These are phyloP conservation scores for Lentithecium fluviatile DNA, from an alignment of 495 filamentous ascomycete genomes.

Conservation along the genomic window DNA sequence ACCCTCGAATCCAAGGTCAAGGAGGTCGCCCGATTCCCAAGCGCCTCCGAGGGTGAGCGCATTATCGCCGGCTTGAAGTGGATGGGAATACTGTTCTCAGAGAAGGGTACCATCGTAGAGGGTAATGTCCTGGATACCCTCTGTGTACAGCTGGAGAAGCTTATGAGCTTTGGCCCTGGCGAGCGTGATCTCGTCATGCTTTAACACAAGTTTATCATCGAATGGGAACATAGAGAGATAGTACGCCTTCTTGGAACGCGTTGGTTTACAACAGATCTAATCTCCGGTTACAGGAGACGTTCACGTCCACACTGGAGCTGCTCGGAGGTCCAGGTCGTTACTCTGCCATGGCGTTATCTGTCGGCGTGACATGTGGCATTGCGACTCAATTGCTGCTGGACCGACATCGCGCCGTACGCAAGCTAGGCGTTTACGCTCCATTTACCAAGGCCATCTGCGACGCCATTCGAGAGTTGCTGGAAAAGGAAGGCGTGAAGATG, in stretches of 20 bases:
- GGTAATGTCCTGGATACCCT: slow-evolving; percentile 25
- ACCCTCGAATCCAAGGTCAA: too few species aligned
- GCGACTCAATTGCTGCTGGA: slow-evolving; percentile 35
- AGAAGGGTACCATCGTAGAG: slow-evolving; percentile 8
- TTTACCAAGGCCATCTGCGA: slow-evolving; percentile 36
- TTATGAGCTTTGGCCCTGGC: slow-evolving; percentile 18
- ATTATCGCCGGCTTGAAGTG: neutral
- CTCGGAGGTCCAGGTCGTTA: slow-evolving; percentile 32
- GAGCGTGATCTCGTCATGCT: slow-evolving; percentile 34
- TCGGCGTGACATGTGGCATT: slow-evolving; percentile 31
- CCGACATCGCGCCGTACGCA: slow-evolving; percentile 28
- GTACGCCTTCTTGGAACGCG: neutral
- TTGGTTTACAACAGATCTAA: neutral
- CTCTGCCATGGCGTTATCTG: slow-evolving; percentile 29
- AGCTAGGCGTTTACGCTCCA: slow-evolving; percentile 29
- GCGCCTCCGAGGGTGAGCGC: neutral
- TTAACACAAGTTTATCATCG: slow-evolving; percentile 31
- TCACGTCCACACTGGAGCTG: slow-evolving; percentile 34
- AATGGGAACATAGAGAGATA: slow-evolving; percentile 10
- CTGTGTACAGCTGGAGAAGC: slow-evolving; percentile 25
- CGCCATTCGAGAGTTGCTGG: slow-evolving; percentile 28
- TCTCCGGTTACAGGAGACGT: slow-evolving; percentile 17
- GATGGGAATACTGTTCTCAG: slow-evolving; percentile 17
- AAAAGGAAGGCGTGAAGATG: slow-evolving; percentile 48
- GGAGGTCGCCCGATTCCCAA: neutral